A percentile compares a stretch with the other conserved stretches of the same genome.
Evolutionary conservation across 1,139 yeast genomes (phyloP).

Genomic region (Dujonia santamariae): DNA sequence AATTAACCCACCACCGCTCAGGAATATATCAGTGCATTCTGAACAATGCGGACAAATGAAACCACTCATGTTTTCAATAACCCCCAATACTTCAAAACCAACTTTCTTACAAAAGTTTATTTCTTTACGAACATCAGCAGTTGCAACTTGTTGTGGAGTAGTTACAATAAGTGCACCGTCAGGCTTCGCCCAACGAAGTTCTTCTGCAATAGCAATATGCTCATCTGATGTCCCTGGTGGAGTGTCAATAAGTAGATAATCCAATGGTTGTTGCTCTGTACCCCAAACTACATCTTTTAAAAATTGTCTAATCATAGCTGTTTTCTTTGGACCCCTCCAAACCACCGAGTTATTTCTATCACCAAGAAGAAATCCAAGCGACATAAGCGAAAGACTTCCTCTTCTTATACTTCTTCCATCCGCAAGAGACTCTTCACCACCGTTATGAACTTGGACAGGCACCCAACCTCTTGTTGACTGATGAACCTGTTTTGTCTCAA

Average conservation of each 20-base stretch:
- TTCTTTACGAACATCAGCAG: conserved; percentile 50
- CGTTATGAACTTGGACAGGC: conserved; percentile 58
- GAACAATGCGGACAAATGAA: conserved; percentile 71
- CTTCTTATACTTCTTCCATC: conserved; percentile 19
- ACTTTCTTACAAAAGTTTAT: conserved; percentile 47
- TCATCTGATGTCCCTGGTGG: conserved; percentile 99
- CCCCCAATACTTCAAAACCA: conserved; percentile 40
- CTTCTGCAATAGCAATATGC: conserved; percentile 95
- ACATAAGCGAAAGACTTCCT: conserved; percentile 62
- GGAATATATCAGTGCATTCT: conserved; percentile 88
- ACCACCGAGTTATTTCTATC: conserved; percentile 89
- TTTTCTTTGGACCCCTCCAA: conserved; percentile 98
- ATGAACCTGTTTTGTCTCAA: conserved; percentile 74
- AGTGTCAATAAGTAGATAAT: conserved; percentile 87
- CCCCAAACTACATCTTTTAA: conserved; percentile 92
- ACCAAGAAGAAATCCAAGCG: conserved; percentile 84
- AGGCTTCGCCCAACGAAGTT: conserved; percentile 55
- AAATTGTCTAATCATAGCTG: conserved; percentile 96
- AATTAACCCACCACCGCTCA: conserved; percentile 86
- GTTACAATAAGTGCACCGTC: conserved; percentile 50
- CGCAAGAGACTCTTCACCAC: conserved; percentile 22
- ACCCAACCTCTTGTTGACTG: conserved; percentile 89
- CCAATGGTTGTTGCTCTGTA: conserved; percentile 47
- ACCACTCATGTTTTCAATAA: conserved; percentile 49
- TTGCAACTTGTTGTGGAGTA: conserved; percentile 54